phyloP scores from a whole-genome alignment of 805 yeast species.

The Diddensiella caesifluorescens region DNA sequence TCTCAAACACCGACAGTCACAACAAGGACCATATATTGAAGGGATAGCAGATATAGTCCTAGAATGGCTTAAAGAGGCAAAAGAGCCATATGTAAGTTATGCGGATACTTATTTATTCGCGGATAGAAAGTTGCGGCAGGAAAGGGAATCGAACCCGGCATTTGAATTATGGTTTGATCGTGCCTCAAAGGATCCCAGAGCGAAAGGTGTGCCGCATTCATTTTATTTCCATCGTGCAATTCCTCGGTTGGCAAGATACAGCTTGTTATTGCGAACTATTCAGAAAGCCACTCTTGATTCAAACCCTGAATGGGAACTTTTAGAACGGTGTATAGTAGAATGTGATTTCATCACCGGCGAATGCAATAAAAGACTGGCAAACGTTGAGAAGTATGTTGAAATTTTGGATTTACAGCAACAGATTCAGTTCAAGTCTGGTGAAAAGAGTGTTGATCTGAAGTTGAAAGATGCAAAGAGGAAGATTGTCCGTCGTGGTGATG shows the following conservation, averaged over 20 bases:
- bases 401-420: constrained; percentile 49
- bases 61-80: constrained; percentile 59
- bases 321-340: constrained; percentile 49
- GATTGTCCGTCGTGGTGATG: constrained; percentile 53
- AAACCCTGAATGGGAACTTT: constrained; percentile 47
- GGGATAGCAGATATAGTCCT: constrained; percentile 58
- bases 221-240: constrained; percentile 54
- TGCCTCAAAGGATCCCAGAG: constrained; percentile 45
- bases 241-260: constrained; percentile 51
- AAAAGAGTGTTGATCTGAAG: constrained; percentile 45
- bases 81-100: constrained; percentile 49
- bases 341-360: constrained; percentile 50
- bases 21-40: constrained; percentile 62
- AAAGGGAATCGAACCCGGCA: constrained; percentile 34
- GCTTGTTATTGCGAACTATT: constrained; percentile 58
- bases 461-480: constrained; percentile 51
- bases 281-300: constrained; percentile 43
- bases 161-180: constrained; percentile 56
- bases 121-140: constrained; percentile 42
- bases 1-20: constrained; percentile 48
- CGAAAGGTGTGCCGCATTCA: constrained; percentile 34
- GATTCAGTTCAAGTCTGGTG: constrained; percentile 46
- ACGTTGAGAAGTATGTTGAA: constrained; percentile 53
- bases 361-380: constrained; percentile 58
- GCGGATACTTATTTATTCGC: constrained; percentile 40